Conservation (phyloP, 768 basidiomycete genomes). For the Kwoniella dendrophila region DNA sequence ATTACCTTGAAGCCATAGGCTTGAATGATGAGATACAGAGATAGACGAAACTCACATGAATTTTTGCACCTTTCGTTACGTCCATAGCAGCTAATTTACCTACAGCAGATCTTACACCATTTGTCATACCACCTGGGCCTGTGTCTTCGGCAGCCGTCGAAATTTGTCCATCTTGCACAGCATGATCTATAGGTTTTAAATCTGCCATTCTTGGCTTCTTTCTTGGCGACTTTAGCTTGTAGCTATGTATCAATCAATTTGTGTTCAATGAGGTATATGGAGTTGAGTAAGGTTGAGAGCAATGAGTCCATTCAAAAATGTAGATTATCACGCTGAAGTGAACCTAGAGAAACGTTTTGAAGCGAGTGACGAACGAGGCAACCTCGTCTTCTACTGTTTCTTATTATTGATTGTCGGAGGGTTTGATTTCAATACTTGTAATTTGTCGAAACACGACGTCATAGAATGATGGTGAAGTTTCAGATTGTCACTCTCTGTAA, state of each 20-base stretch:
- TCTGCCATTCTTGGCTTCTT: conserved; percentile 14
- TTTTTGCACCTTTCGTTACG: conserved; percentile 35
- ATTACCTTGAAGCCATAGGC: background rate
- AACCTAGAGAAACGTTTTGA: too few species aligned
- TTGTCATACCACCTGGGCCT: conserved; percentile 33
- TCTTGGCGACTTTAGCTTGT: too few species aligned
- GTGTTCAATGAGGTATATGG: background rate
- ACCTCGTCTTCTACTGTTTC: too few species aligned
- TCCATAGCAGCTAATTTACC: conserved; percentile 30
- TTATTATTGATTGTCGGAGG: too few species aligned
- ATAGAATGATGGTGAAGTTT: too few species aligned
- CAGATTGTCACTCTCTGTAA: too few species aligned
- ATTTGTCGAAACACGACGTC: too few species aligned
- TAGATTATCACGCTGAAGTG: too few species aligned
- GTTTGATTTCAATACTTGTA: too few species aligned
- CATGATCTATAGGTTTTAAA: conserved; percentile 26
- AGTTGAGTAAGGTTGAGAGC: background rate
- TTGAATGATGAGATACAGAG: background rate
- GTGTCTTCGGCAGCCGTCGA: conserved; percentile 10
- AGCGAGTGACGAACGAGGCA: too few species aligned
- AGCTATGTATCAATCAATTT: background rate
- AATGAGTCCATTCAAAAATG: too few species aligned
- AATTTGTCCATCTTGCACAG: conserved; percentile 6
- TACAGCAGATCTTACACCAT: conserved; percentile 35
- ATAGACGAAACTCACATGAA: conserved; percentile 40